A percentile compares a stretch with the other conserved stretches of the same genome.
phyloP scores from a whole-genome alignment of 2,329 filamentous ascomycete species.

The Trichocomaceae sp. region DNA sequence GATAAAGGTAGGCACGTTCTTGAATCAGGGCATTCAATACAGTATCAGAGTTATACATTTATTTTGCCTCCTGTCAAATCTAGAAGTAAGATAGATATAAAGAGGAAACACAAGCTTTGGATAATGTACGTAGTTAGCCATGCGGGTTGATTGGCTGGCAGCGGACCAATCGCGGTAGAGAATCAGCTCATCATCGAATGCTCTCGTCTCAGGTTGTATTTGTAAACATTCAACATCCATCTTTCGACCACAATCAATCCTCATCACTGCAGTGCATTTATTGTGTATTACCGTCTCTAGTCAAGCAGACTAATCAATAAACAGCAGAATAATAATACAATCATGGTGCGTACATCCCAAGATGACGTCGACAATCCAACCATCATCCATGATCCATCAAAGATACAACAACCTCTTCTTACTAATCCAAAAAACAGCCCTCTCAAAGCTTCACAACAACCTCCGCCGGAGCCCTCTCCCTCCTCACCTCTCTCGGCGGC shows the following conservation, averaged over 20 bases:
- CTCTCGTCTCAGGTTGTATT: background rate
- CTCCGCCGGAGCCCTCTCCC: conserved; percentile 71
- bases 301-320: background rate
- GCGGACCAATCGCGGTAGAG: background rate
- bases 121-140: too few relatives aligned
- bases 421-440: background rate
- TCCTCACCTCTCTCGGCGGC: conserved; percentile 79
- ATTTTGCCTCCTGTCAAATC: background rate
- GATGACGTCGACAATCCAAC: background rate
- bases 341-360: background rate
- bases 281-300: background rate
- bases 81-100: too few relatives aligned
- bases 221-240: background rate
- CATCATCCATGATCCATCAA: background rate
- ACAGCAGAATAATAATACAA: background rate
- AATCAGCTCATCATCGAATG: background rate
- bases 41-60: conserved; percentile 1
- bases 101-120: too few relatives aligned
- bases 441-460: conserved; percentile 30
- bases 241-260: too few relatives aligned
- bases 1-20: conserved; percentile 10
- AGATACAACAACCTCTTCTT: background rate
- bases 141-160: background rate
- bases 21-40: background rate
- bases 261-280: background rate